Percentiles rank a stretch among this genome's conserved stretches.
Evolutionary conservation across 1,284 basidiomycete species (phyloP).

Genomic region (Leucocoprinus gongylophorus): DNA sequence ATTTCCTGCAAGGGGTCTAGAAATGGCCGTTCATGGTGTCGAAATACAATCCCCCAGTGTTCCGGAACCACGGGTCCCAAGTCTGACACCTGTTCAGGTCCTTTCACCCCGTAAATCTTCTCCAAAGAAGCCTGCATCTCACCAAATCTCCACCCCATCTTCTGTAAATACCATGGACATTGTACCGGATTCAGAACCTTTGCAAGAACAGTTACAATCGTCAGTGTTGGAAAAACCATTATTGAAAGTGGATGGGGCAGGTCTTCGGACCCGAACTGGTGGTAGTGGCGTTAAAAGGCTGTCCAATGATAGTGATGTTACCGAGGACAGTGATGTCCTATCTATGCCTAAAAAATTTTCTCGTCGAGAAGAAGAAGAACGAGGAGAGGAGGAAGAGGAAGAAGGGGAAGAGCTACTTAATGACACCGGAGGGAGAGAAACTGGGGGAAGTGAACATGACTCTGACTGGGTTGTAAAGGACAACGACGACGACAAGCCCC

Average conservation of each 20-base stretch:
- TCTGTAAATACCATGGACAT: conserved; percentile 32
- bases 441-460: neutral
- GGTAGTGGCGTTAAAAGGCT: conserved; percentile 1
- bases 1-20: neutral
- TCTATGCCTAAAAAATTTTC: neutral
- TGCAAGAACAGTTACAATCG: conserved; percentile 11
- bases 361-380: conserved; percentile 11
- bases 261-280: neutral
- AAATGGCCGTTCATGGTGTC: neutral
- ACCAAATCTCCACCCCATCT: neutral
- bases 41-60: conserved; percentile 4
- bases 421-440: neutral
- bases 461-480: neutral
- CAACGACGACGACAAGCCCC: conserved; percentile 38
- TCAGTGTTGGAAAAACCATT: neutral
- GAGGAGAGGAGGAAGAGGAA: conserved; percentile 11
- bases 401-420: neutral
- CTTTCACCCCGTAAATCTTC: neutral
- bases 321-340: conserved; percentile 3
- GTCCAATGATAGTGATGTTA: conserved; percentile 9
- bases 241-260: neutral
- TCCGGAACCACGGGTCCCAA: neutral
- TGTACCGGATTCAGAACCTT: conserved; percentile 53
- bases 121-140: conserved; percentile 2
- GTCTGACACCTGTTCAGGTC: neutral